A percentile compares a stretch with the other conserved stretches of the same genome.
phyloP scores from a whole-genome alignment of 345 rosid genomes.

The Passiflora organensis region DNA sequence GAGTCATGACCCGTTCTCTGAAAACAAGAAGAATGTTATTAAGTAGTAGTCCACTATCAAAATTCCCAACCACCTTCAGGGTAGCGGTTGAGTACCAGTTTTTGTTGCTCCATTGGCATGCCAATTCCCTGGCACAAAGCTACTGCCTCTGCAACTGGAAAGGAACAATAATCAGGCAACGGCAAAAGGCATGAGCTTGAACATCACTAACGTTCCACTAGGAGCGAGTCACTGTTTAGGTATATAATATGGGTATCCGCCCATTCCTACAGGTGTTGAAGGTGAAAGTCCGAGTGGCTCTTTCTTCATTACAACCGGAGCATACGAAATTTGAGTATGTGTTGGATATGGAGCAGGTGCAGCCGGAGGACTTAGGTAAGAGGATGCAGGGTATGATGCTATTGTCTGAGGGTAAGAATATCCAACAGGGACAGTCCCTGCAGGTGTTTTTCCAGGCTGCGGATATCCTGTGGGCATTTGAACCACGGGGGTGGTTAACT shows the following conservation, averaged over 20 bases:
- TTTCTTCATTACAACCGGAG: conserved; percentile 29
- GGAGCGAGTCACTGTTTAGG: conserved; percentile 13
- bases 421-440: conserved; percentile 26
- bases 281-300: conserved; percentile 33
- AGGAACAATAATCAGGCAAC: not conserved
- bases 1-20: no score
- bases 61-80: no score
- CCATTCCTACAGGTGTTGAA: conserved; percentile 39
- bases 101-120: no score
- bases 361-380: conserved; percentile 38
- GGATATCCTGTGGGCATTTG: conserved; percentile 36
- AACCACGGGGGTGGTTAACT: conserved; percentile 28
- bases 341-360: conserved; percentile 33
- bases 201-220: not conserved
- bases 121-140: no score
- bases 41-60: no score
- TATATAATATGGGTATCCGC: conserved; percentile 40
- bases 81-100: no score
- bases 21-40: no score
- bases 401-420: conserved; percentile 40
- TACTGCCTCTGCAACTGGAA: not conserved
- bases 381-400: conserved; percentile 32
- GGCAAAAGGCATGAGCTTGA: not conserved
- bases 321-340: conserved; percentile 34
- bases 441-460: conserved; percentile 43